phyloP scores from a whole-genome alignment of 2,329 filamentous ascomycete genomes.

The Ilyonectria robusta region DNA sequence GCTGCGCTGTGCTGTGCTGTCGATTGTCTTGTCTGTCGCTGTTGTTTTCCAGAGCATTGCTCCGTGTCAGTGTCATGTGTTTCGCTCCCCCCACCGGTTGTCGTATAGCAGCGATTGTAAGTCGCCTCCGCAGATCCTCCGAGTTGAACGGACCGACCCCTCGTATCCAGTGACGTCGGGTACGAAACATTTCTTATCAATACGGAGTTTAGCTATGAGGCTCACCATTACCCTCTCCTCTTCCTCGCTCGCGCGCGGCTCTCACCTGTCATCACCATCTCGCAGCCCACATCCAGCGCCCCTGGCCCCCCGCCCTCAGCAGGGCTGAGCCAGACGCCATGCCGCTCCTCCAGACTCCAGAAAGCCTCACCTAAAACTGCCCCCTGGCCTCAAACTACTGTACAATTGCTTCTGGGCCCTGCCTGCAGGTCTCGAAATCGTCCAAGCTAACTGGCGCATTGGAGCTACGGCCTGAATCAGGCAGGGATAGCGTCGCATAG shows the following conservation, averaged over 20 bases:
- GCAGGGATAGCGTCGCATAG: conserved; percentile 27
- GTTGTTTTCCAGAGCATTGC: neutral
- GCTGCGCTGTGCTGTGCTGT: neutral
- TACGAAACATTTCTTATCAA: neutral
- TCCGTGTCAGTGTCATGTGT: neutral
- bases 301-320: conserved; percentile 23
- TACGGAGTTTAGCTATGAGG: neutral
- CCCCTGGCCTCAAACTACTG: conserved; percentile 10
- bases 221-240: neutral
- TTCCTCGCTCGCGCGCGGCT: conserved; percentile 9
- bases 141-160: neutral
- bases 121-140: conserved; percentile 5
- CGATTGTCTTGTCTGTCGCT: neutral
- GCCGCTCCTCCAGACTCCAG: conserved; percentile 23
- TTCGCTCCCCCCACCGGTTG: conserved; percentile 1
- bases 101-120: neutral
- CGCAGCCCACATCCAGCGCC: neutral
- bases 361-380: conserved; percentile 5
- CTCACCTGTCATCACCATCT: conserved; percentile 8
- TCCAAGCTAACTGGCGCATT: conserved; percentile 18
- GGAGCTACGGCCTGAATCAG: conserved; percentile 15
- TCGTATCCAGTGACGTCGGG: conserved; percentile 1
- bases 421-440: conserved; percentile 7
- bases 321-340: conserved; percentile 42
- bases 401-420: conserved; percentile 1